Percentiles rank a stretch among this genome's conserved stretches.
Conservation (phyloP, 495 filamentous ascomycete genomes). For the Podospora didyma region DNA sequence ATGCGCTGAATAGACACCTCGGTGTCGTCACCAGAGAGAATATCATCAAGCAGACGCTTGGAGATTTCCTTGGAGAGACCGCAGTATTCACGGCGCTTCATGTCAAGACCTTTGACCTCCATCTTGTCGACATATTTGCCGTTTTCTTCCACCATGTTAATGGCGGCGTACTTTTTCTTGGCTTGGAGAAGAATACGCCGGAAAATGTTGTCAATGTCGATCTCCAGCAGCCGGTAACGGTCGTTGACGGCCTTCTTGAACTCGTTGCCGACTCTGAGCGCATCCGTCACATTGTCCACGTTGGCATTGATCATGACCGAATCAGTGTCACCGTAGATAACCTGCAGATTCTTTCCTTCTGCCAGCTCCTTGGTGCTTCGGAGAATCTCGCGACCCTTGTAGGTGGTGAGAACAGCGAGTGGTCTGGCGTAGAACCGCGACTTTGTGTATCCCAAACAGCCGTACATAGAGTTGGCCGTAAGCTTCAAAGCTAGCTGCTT, state of each 20-base stretch:
- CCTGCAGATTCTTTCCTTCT: slow-evolving; percentile 78
- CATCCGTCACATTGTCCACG: slow-evolving; percentile 86
- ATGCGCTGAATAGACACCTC: slow-evolving; percentile 85
- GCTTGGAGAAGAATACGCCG: slow-evolving; percentile 88
- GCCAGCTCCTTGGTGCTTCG: slow-evolving; percentile 91
- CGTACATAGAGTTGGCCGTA: slow-evolving; percentile 99
- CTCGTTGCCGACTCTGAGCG: slow-evolving; percentile 74
- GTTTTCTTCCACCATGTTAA: slow-evolving; percentile 85
- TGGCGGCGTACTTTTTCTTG: slow-evolving; percentile 98
- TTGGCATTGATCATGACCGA: slow-evolving; percentile 99
- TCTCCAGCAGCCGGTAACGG: slow-evolving; percentile 83
- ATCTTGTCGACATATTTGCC: slow-evolving; percentile 91
- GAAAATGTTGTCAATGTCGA: slow-evolving; percentile 98
- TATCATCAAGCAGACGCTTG: slow-evolving; percentile 75
- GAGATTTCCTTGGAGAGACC: slow-evolving; percentile 91
- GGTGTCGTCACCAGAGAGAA: slow-evolving; percentile 88
- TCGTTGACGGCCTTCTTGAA: slow-evolving; percentile 76
- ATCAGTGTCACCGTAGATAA: slow-evolving; percentile 98
- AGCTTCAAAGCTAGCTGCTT: slow-evolving; percentile 95
- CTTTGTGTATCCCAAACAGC: slow-evolving; percentile 91
- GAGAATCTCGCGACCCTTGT: slow-evolving; percentile 96
- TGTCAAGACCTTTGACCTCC: slow-evolving; percentile 97
- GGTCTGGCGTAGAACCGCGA: slow-evolving; percentile 96
- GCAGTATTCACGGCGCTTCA: slow-evolving; percentile 96
- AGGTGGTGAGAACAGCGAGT: slow-evolving; percentile 91